These are phyloP conservation scores for Gymnopilus dilepis DNA, from an alignment of 768 basidiomycete species.

Conservation along the genomic window DNA sequence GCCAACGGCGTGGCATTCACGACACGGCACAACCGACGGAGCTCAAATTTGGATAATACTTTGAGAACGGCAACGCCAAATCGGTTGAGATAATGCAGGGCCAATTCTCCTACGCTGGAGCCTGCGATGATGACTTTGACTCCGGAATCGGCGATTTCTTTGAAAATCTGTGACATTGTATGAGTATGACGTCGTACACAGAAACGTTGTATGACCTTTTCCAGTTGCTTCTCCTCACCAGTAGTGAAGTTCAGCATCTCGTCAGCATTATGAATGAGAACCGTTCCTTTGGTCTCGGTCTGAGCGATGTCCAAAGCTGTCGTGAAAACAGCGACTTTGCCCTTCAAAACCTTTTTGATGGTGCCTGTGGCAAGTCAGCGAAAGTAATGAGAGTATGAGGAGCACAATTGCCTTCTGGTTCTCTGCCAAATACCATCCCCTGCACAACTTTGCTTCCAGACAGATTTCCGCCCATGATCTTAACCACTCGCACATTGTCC, in stretches of 20 bases:
- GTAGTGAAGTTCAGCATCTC: slow-evolving; percentile 97
- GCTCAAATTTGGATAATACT: slow-evolving; percentile 97
- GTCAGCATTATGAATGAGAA: slow-evolving; percentile 91
- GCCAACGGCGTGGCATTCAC: slow-evolving; percentile 96
- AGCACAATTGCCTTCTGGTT: slow-evolving; percentile 78
- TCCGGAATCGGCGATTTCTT: slow-evolving; percentile 96
- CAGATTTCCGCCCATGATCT: slow-evolving; percentile 96
- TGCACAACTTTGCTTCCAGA: slow-evolving; percentile 84
- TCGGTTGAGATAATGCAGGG: slow-evolving; percentile 95
- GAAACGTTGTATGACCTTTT: slow-evolving; percentile 59
- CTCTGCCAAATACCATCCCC: slow-evolving; percentile 98
- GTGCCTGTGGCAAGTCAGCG: slow-evolving; percentile 51
- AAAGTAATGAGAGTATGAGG: neutral
- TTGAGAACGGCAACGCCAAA: slow-evolving; percentile 95
- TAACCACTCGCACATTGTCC: slow-evolving; percentile 97
- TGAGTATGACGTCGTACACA: neutral
- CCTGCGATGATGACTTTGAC: slow-evolving; percentile 95
- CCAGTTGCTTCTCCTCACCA: slow-evolving; percentile 96
- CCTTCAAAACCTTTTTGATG: slow-evolving; percentile 81
- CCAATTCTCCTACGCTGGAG: slow-evolving; percentile 91
- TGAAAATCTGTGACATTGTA: slow-evolving; percentile 72
- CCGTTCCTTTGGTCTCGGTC: slow-evolving; percentile 99
- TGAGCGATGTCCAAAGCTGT: slow-evolving; percentile 92
- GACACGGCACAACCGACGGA: slow-evolving; percentile 92
- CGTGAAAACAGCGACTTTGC: slow-evolving; percentile 96